Conservation (phyloP, 1,139 yeast species). For the Meyerozyma sp. region DNA sequence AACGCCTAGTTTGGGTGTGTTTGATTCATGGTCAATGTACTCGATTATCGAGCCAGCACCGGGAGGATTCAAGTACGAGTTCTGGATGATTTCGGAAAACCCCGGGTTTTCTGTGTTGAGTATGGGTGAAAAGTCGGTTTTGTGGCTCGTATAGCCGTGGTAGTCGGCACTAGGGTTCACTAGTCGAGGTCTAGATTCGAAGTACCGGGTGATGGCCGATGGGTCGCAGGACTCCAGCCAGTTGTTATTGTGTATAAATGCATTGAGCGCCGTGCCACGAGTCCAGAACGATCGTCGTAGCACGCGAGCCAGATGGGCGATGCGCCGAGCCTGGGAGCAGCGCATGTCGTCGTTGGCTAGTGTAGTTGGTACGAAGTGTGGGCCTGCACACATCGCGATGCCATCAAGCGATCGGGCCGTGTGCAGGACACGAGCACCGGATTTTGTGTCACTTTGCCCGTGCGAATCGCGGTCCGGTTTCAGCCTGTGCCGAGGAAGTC, state of each 20-base stretch:
- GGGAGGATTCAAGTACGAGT: constrained; percentile 11
- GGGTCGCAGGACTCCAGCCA: background rate
- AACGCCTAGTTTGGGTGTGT: constrained; percentile 20
- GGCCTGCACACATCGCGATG: too few species aligned
- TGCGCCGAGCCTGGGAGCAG: too few species aligned
- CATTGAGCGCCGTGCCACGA: background rate
- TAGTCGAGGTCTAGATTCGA: background rate
- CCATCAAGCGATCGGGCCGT: too few species aligned
- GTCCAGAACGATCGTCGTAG: background rate
- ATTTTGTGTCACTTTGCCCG: too few species aligned
- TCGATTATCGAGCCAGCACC: constrained; percentile 32
- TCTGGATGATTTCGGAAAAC: background rate
- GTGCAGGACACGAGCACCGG: too few species aligned
- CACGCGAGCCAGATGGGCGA: too few species aligned
- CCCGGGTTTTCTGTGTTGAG: background rate
- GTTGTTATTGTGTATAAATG: background rate
- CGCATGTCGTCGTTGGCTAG: too few species aligned
- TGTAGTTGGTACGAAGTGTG: too few species aligned
- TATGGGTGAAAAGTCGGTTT: background rate
- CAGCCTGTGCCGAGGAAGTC: too few species aligned
- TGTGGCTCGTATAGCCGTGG: background rate
- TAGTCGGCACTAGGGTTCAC: background rate
- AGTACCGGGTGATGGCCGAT: background rate
- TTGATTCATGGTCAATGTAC: constrained; percentile 12
- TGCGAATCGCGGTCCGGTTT: too few species aligned